Conservation (phyloP, 2,329 filamentous ascomycete genomes). For the Daldinia sp. region DNA sequence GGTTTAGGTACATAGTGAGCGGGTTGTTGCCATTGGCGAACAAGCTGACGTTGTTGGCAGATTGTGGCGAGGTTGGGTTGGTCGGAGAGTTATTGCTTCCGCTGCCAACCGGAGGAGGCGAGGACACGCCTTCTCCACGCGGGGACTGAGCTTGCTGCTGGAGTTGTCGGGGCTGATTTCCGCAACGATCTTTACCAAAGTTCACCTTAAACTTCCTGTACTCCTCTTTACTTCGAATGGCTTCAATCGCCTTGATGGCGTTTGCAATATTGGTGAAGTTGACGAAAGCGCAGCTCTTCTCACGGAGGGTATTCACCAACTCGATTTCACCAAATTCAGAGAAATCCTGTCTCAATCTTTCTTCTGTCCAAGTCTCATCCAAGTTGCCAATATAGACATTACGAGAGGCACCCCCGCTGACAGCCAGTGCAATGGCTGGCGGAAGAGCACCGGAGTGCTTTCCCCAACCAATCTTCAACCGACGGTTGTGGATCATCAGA, state of each 20-base stretch:
- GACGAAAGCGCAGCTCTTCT: conserved; percentile 99
- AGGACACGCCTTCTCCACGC: conserved; percentile 66
- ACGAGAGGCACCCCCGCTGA: conserved; percentile 95
- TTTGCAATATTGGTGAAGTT: conserved; percentile 99
- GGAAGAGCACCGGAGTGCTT: conserved; percentile 98
- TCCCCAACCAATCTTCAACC: conserved; percentile 98
- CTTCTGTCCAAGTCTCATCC: conserved; percentile 97
- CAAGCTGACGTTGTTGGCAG: conserved; percentile 65
- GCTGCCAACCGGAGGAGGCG: conserved; percentile 66
- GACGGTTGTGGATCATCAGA: conserved; percentile 98
- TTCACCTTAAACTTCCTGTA: conserved; percentile 99
- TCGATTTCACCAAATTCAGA: conserved; percentile 98
- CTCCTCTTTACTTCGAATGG: conserved; percentile 91
- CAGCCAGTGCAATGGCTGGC: conserved; percentile 92
- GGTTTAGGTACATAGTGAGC: conserved; percentile 90
- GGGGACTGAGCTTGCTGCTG: conserved; percentile 74
- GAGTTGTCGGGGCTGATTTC: conserved; percentile 91
- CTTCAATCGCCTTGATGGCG: conserved; percentile 98
- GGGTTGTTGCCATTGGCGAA: conserved; percentile 88
- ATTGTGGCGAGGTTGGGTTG: conserved; percentile 64
- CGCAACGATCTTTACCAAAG: conserved; percentile 98
- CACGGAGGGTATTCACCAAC: conserved; percentile 91
- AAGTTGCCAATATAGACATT: conserved; percentile 99
- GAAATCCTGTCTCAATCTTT: conserved; percentile 94
- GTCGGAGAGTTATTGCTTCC: conserved; percentile 67